Evolutionary conservation across 805 yeast genomes (phyloP).

Genomic region (Saturnispora bothae): DNA sequence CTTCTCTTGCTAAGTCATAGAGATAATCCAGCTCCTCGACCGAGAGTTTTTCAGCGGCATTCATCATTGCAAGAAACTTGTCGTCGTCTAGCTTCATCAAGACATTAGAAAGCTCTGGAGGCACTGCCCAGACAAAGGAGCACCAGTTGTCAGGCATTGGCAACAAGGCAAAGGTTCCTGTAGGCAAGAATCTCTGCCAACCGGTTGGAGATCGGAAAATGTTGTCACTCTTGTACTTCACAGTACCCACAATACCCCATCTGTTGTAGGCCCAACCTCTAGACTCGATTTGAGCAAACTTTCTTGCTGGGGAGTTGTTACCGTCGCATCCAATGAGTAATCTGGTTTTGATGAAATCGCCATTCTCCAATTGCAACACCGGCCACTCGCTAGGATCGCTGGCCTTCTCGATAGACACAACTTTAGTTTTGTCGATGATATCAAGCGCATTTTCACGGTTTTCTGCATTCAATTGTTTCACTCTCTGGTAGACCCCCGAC

Average conservation of each 20-base stretch:
- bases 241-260: conserved; percentile 88
- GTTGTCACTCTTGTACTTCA: conserved; percentile 65
- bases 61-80: conserved; percentile 59
- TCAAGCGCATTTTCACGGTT: conserved; percentile 22
- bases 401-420: conserved; percentile 39
- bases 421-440: conserved; percentile 60
- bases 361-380: conserved; percentile 53
- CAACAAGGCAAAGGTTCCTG: conserved; percentile 87
- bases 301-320: conserved; percentile 83
- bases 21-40: conserved; percentile 68
- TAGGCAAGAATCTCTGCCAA: conserved; percentile 85
- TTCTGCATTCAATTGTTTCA: conserved; percentile 32
- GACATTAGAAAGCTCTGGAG: conserved; percentile 60
- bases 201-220: conserved; percentile 49
- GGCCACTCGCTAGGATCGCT: conserved; percentile 69
- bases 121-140: conserved; percentile 89
- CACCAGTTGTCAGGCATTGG: conserved; percentile 83
- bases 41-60: conserved; percentile 77
- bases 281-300: conserved; percentile 68
- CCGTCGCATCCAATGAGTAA: conserved; percentile 95
- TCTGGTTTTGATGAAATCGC: conserved; percentile 53
- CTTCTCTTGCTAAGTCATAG: conserved; percentile 33
- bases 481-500: conserved; percentile 49
- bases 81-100: conserved; percentile 48
- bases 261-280: conserved; percentile 88